These are phyloP conservation scores for Amanita rubescens DNA, from an alignment of 768 basidiomycete genomes.

Conservation along the genomic window DNA sequence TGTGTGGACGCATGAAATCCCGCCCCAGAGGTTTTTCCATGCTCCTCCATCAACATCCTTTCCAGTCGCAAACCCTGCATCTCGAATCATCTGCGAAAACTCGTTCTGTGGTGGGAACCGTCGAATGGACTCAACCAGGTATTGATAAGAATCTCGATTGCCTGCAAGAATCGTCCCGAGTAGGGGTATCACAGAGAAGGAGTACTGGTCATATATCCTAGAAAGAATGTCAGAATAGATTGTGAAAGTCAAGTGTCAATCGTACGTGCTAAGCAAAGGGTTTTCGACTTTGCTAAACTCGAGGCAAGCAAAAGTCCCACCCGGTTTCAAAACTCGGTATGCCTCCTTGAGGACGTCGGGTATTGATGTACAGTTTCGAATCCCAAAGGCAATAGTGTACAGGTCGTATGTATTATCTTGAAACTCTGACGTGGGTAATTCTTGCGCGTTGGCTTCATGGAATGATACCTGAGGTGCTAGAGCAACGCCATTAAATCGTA, in stretches of 20 bases:
- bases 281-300: conserved; percentile 94
- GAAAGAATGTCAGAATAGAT: conserved; percentile 7
- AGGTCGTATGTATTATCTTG: conserved; percentile 82
- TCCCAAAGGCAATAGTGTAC: conserved; percentile 98
- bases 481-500: conserved; percentile 3
- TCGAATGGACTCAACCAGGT: conserved; percentile 95
- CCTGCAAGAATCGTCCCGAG: conserved; percentile 96
- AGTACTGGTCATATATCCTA: conserved; percentile 92
- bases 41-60: conserved; percentile 72
- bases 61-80: conserved; percentile 76
- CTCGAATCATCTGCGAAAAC: conserved; percentile 83
- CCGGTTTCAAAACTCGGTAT: conserved; percentile 90
- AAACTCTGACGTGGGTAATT: conserved; percentile 59
- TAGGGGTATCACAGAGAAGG: conserved; percentile 91
- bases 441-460: conserved; percentile 89
- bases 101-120: conserved; percentile 84
- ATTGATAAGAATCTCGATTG: conserved; percentile 93
- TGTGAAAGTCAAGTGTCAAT: conserved; percentile 11
- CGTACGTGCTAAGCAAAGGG: conserved; percentile 80
- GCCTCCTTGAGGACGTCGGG: conserved; percentile 85
- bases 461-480: conserved; percentile 90
- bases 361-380: conserved; percentile 93
- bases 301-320: conserved; percentile 90
- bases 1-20: conserved; percentile 79
- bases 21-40: conserved; percentile 83